phyloP scores from a whole-genome alignment of 208 protist genomes.

The Trypanosomatidae sp. region DNA sequence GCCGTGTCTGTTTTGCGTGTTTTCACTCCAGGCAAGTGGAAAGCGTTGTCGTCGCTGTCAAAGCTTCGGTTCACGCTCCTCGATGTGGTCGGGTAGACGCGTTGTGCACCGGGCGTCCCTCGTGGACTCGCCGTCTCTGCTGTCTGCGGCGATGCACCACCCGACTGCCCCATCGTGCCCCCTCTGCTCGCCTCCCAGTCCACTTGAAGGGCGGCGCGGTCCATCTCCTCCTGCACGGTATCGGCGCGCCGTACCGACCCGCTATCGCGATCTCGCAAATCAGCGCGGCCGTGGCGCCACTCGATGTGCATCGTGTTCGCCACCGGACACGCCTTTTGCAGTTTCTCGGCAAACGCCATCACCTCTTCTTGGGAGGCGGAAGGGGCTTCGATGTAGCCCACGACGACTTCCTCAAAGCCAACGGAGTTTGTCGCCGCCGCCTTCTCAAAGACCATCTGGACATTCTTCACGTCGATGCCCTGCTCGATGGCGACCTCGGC shows the following conservation, averaged over 20 bases:
- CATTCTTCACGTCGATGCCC: conserved; percentile 79
- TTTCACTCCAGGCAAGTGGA: too few relatives aligned
- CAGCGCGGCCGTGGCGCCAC: conserved; percentile 34
- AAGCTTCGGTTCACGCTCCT: too few relatives aligned
- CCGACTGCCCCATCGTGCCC: background rate
- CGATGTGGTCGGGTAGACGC: too few relatives aligned
- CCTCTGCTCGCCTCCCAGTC: conserved; percentile 1
- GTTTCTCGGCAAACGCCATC: conserved; percentile 67
- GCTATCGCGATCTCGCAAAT: background rate
- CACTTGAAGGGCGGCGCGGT: background rate
- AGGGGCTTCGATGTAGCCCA: conserved; percentile 88
- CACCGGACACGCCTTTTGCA: conserved; percentile 75
- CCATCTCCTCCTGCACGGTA: conserved; percentile 6
- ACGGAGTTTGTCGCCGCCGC: conserved; percentile 21
- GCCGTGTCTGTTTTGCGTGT: too few relatives aligned
- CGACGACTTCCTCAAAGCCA: conserved; percentile 55
- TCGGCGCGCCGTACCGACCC: background rate
- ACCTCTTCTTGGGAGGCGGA: conserved; percentile 63
- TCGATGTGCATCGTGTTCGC: conserved; percentile 67
- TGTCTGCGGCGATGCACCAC: too few relatives aligned
- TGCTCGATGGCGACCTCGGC: conserved; percentile 83
- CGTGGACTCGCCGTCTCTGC: too few relatives aligned
- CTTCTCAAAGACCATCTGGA: conserved; percentile 79
- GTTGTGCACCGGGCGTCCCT: too few relatives aligned
- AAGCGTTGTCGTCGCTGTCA: too few relatives aligned